Evolutionary conservation across 192 early-diverging fungal species (phyloP).

Genomic region (Cladochytrium replicatum): DNA sequence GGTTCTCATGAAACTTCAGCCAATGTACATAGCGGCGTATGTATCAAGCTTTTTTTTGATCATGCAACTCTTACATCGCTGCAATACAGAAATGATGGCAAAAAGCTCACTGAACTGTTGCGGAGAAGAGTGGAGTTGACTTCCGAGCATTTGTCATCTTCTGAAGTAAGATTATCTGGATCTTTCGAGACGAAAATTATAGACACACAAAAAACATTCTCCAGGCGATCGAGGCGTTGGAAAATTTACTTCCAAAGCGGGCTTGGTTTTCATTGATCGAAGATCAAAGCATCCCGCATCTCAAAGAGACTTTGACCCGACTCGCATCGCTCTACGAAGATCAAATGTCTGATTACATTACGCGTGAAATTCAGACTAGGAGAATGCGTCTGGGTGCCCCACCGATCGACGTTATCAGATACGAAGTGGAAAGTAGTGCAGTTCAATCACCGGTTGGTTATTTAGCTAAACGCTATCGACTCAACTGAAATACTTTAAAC

Average conservation of each 20-base stretch:
- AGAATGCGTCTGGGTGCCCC: constrained; percentile 48
- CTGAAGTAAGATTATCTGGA: not conserved
- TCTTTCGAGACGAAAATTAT: not conserved
- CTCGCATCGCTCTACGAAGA: constrained; percentile 18
- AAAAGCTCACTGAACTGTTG: not conserved
- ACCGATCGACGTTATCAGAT: not conserved
- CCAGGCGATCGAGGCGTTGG: not conserved
- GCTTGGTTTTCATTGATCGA: not conserved
- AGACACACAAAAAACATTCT: not conserved
- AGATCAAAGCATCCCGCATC: not conserved
- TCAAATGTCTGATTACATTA: constrained; percentile 28
- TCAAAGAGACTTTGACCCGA: constrained; percentile 19
- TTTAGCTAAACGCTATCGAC: too few species aligned
- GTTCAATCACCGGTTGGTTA: not conserved
- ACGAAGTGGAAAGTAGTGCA: not conserved
- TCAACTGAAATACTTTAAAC: too few species aligned
- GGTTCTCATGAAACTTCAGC: not conserved
- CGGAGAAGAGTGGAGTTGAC: not conserved
- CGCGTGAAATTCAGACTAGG: constrained; percentile 45
- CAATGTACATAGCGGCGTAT: not conserved
- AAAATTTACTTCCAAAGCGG: not conserved
- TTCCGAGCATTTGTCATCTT: not conserved
- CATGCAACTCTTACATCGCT: not conserved
- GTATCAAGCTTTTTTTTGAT: not conserved
- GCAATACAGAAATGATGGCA: not conserved